Base-by-base conservation (phyloP, 2,329 filamentous ascomycete species). In the Spiromastix sp. region DNA sequence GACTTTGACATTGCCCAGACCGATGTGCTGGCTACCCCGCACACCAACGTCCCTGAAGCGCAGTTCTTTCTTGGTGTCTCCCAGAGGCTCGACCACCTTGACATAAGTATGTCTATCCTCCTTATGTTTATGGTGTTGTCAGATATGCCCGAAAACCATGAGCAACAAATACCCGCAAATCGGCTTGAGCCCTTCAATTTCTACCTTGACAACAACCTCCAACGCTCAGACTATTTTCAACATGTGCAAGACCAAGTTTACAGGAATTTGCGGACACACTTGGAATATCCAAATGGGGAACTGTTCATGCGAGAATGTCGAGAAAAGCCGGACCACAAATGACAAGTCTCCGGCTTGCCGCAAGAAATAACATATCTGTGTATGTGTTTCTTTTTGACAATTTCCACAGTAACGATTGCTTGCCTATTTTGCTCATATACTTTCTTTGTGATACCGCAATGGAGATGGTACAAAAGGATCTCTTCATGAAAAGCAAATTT, bases 1-100 rank as follows among this genome's bases (percentile, higher is more conserved):
- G 26, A 29, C 26, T 29, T 29, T 12, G 26, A 29, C 16, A 29
- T 29, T 7, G 26, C 26, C 12, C 26, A 29, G 26, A 29, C 26
- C 12, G 7, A 29, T 29, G 26, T 29, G 26, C 12, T 29, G 9
- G 26, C 26, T 29, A 29, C 26, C 9, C 26, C 26, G 1, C 9
- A 29, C 26, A 13, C 26, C 12, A 8, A 13, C 26, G 12, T 29
- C 26, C 26, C 26, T 29, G 26, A 29, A 8, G 26, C 26, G 9
- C 26, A 29, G 12, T 29, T 29, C 26, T 29, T 29, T 15, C 26
- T 29, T 2, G 12, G 26, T 8, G 26, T 29, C 3, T 29, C 26
- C 12, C 1, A 7, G 2, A 29, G 26, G 26, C 26, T 29, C 12
- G 26, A 29, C 12, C 26, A 29, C 12, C 26, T 29, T 12, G 26